Conservation (phyloP, 202 grass and related monocot genomes). For the Hordeum pubiflorum region DNA sequence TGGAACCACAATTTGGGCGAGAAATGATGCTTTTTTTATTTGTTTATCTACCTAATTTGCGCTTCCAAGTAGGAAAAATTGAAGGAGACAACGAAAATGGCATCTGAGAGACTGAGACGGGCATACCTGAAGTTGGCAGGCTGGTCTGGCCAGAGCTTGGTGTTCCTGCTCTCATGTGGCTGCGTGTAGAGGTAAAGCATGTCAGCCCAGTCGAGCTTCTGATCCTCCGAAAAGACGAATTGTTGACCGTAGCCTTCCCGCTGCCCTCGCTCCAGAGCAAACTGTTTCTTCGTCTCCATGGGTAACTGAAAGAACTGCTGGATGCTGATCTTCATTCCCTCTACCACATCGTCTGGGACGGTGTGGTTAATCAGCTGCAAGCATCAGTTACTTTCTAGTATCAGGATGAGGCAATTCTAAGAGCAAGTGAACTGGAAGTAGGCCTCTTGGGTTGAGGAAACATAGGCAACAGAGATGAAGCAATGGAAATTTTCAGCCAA, state of each 20-base stretch:
- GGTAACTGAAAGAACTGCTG: slow-evolving; percentile 46
- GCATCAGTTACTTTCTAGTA: background rate
- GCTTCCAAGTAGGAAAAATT: background rate
- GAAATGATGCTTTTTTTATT: too few relatives aligned
- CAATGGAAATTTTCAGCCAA: background rate
- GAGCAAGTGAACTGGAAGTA: background rate
- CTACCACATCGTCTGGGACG: slow-evolving; percentile 16
- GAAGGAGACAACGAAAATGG: background rate
- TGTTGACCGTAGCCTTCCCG: slow-evolving; percentile 59
- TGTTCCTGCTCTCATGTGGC: slow-evolving; percentile 22
- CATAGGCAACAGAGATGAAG: background rate
- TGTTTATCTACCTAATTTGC: background rate
- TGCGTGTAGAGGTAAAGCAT: slow-evolving; percentile 48
- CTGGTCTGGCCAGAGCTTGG: slow-evolving; percentile 44
- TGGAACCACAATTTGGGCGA: background rate
- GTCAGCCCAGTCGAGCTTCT: slow-evolving; percentile 65
- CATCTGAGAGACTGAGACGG: background rate
- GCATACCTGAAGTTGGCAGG: slow-evolving; percentile 30
- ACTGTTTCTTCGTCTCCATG: slow-evolving; percentile 36
- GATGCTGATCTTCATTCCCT: slow-evolving; percentile 34
- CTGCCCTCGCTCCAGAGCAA: slow-evolving; percentile 31
- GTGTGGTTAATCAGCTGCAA: slow-evolving; percentile 53
- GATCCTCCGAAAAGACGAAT: slow-evolving; percentile 58
- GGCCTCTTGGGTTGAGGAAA: background rate
- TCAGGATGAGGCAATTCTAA: background rate